Base-by-base conservation (phyloP, 1,139 yeast species). In the Pneumocystis oryctolagi region DNA sequence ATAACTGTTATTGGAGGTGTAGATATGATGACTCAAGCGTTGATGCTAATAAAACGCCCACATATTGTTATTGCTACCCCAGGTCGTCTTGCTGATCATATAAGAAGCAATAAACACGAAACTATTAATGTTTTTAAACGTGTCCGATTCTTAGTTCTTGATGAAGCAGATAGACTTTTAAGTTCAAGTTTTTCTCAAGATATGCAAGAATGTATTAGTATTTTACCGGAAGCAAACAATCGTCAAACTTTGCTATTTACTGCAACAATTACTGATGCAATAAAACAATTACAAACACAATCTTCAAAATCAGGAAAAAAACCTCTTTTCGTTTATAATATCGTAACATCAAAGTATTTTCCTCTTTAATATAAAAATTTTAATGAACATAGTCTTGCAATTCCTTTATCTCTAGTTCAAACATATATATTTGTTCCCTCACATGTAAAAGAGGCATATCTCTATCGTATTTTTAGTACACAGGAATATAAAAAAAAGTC, bases 61-160 rank as follows among this genome's bases (percentile, higher is more conserved):
- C 98, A 94, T 75, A 87, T 92, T 70, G 89, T 92, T 40, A 85
- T 92, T 67, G 98, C 98, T 1, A 92, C 99, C 0, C 99, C 99
- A 0, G 99, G 99, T 8, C 79, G 99, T 71, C 77, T 92, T 66
- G 98, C 98, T 0, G 96, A 89, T 72, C 97, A 92, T 74, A 84
- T 92, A 37, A 75, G 86, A 66, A 83, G 85, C 70, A 87, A 94
- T 72, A 97, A 97, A 18, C 95, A 87, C 64, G 97, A 92, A 67
- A 86, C 96, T 2, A 78, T 87, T 0, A 78, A 82, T 58, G 97
- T 97, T 0, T 57, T 57, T 39, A 80, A 84, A 68, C 78, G 95
- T 69, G 84, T 87, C 31, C 84, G 84, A 71, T 92, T 79, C 71
- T 77, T 92, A 66, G 98, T 92, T 1, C 78, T 92, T 12, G 99